Evolutionary conservation across 2,329 filamentous ascomycete genomes (phyloP).

Genomic region (Fusarium sp.): DNA sequence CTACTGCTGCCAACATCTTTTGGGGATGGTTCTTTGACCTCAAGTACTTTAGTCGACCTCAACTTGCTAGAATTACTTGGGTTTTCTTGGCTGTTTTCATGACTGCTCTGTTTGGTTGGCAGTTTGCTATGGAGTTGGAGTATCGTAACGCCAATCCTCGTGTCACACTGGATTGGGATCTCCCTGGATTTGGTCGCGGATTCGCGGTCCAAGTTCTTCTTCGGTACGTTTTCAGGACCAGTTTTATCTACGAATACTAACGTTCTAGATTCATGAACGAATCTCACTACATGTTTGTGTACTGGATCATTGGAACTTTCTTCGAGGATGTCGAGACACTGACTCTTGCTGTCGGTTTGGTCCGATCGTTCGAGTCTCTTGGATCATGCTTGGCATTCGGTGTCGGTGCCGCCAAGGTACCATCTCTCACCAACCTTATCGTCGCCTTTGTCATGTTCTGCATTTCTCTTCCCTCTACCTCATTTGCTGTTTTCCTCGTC

Average conservation of each 20-base stretch:
- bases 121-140: constrained; percentile 60
- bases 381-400: constrained; percentile 62
- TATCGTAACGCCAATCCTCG: constrained; percentile 54
- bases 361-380: constrained; percentile 62
- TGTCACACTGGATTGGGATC: constrained; percentile 61
- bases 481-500: constrained; percentile 52
- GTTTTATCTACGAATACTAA: background rate
- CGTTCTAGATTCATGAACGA: constrained; percentile 60
- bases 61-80: constrained; percentile 59
- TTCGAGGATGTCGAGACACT: constrained; percentile 64
- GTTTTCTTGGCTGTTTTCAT: constrained; percentile 56
- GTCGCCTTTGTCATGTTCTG: constrained; percentile 62
- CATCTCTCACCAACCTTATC: constrained; percentile 62
- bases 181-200: constrained; percentile 58
- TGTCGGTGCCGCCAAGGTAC: constrained; percentile 59
- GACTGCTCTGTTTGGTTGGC: constrained; percentile 61
- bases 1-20: constrained; percentile 59
- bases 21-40: constrained; percentile 65
- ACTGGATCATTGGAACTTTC: constrained; percentile 64
- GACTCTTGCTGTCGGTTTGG: constrained; percentile 61
- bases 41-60: constrained; percentile 55
- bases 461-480: constrained; percentile 55
- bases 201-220: constrained; percentile 63
- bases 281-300: constrained; percentile 64
- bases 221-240: constrained; percentile 47